phyloP scores from a whole-genome alignment of 148 eudicot genomes.

The Polygonum maritimum region DNA sequence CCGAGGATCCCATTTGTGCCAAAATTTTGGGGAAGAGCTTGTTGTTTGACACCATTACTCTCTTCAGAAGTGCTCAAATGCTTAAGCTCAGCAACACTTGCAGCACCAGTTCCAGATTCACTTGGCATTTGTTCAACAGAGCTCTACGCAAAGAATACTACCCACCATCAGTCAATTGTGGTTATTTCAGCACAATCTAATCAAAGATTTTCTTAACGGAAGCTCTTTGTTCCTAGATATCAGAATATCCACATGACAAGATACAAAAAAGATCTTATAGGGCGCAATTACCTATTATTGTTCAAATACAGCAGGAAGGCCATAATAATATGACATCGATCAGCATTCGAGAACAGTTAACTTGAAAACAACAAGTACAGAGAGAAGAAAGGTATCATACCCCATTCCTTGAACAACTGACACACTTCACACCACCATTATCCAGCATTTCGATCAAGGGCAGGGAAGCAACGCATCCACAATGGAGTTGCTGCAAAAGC shows the following conservation, averaged over 20 bases:
- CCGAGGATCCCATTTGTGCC: slow-evolving; percentile 26
- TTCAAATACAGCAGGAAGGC: not conserved
- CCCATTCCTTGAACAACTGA: slow-evolving; percentile 38
- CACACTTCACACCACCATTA: slow-evolving; percentile 77
- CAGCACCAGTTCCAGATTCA: slow-evolving; percentile 25
- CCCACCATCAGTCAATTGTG: not conserved
- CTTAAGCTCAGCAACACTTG: slow-evolving; percentile 21
- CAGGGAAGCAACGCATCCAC: slow-evolving; percentile 93
- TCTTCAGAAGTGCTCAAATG: slow-evolving; percentile 23
- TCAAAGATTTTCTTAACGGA: no score
- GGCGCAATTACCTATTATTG: not conserved
- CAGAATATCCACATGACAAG: not conserved
- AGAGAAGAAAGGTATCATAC: not conserved
- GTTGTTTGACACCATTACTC: slow-evolving; percentile 19
- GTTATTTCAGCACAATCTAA: not conserved
- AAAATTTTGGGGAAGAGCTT: slow-evolving; percentile 20
- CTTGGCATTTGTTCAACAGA: slow-evolving; percentile 29
- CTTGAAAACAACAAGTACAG: not conserved
- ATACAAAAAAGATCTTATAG: not conserved
- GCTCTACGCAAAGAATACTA: slow-evolving; percentile 32
- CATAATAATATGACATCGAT: not conserved
- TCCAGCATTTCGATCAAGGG: slow-evolving; percentile 76
- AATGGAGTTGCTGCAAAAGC: slow-evolving; percentile 72
- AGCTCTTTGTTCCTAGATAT: not conserved
- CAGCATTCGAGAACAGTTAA: not conserved